Percentiles rank a stretch among this genome's conserved stretches.
phyloP scores from a whole-genome alignment of 345 rosid genomes.

The Heritiera fomes region DNA sequence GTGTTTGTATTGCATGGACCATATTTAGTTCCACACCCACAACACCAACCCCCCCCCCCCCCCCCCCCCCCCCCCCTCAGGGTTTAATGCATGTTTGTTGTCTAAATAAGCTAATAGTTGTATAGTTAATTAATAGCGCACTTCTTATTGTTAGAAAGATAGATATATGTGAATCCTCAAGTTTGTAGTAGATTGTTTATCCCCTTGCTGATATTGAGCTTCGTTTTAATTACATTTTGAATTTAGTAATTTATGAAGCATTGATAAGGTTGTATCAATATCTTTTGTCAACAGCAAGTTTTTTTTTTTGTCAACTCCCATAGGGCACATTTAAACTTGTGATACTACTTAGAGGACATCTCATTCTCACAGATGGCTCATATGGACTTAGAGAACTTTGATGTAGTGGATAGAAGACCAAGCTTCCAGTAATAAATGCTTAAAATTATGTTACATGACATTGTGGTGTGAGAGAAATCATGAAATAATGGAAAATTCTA shows the following conservation, averaged over 20 bases:
- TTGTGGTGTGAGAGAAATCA: neutral
- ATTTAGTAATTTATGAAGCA: neutral
- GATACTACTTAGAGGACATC: neutral
- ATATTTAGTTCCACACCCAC: conserved; percentile 5
- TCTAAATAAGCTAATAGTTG: neutral
- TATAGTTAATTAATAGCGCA: neutral
- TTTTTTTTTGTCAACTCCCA: neutral
- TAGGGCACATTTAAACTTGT: neutral
- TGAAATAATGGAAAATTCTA: neutral
- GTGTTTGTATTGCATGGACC: neutral
- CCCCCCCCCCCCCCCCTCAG: too few species aligned
- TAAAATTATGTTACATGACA: neutral
- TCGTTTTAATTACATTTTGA: neutral
- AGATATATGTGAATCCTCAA: neutral
- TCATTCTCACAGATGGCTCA: neutral
- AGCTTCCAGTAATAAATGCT: neutral
- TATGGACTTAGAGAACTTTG: neutral
- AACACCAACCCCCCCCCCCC: too few species aligned
- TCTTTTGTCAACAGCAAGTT: neutral
- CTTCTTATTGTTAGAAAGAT: neutral
- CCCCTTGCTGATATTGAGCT: neutral
- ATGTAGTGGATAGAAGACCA: neutral
- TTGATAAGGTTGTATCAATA: neutral
- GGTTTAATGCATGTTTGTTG: neutral
- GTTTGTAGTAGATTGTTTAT: neutral